Percentiles rank a stretch among this genome's conserved stretches.
Conservation (phyloP, 225 moss, liverwort and hornwort genomes). For the Physcomitrellopsis africana region DNA sequence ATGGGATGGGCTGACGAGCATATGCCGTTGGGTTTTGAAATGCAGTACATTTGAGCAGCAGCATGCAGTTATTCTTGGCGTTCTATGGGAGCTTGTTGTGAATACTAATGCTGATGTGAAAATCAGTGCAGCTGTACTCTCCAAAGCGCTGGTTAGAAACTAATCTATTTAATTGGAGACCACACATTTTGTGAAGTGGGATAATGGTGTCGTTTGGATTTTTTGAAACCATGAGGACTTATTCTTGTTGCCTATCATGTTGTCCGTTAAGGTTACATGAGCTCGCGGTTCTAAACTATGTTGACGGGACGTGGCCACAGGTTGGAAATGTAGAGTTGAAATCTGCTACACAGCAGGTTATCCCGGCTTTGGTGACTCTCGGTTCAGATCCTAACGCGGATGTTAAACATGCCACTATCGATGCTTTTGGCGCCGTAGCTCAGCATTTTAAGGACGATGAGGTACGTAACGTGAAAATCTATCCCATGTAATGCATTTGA, state of each 20-base stretch:
- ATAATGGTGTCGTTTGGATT: not conserved
- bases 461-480: constrained; percentile 38
- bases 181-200: not conserved
- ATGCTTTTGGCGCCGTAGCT: constrained; percentile 93
- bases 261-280: not conserved
- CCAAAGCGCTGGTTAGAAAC: constrained; percentile 74
- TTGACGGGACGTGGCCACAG: constrained; percentile 34
- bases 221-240: not conserved
- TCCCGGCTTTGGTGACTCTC: constrained; percentile 92
- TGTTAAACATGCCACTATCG: constrained; percentile 95
- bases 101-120: constrained; percentile 85
- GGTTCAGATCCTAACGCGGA: constrained; percentile 96
- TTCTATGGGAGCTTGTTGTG: constrained; percentile 96
- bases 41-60: constrained; percentile 88
- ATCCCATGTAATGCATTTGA: not conserved
- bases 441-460: constrained; percentile 98
- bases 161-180: constrained; percentile 7
- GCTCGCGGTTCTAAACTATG: constrained; percentile 21
- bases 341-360: constrained; percentile 89
- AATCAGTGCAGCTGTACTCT: constrained; percentile 87
- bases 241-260: constrained; percentile 4
- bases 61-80: constrained; percentile 77
- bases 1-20: constrained; percentile 19
- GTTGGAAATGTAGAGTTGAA: constrained; percentile 88
- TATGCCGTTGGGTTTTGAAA: constrained; percentile 29